Conservation (phyloP, 768 basidiomycete species). For the Pleurotus citrinopileatus region DNA sequence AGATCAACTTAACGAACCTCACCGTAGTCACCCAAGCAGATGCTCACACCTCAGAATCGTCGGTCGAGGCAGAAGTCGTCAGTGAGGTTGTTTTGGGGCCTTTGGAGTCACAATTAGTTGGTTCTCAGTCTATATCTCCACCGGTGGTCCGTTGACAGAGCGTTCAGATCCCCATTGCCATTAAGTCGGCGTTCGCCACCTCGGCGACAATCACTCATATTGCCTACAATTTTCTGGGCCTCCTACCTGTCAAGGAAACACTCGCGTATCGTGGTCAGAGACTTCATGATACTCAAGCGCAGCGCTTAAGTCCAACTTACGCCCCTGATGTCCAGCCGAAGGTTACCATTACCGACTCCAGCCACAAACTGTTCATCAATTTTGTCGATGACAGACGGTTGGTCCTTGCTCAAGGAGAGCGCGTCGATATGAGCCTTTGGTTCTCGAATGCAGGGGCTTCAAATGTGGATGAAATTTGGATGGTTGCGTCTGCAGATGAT, state of each 20-base stretch:
- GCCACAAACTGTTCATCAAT: slow-evolving; percentile 58
- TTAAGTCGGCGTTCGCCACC: slow-evolving; percentile 51
- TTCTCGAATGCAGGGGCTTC: slow-evolving; percentile 66
- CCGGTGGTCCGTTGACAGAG: neutral
- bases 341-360: slow-evolving; percentile 60
- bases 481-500: slow-evolving; percentile 57
- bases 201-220: slow-evolving; percentile 56
- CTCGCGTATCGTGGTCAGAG: slow-evolving; percentile 71
- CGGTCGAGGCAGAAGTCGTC: slow-evolving; percentile 56
- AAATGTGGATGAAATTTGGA: slow-evolving; percentile 68
- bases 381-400: slow-evolving; percentile 54
- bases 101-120: slow-evolving; percentile 63
- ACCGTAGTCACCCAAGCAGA: slow-evolving; percentile 51
- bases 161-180: slow-evolving; percentile 60
- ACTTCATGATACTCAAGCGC: slow-evolving; percentile 70
- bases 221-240: slow-evolving; percentile 68
- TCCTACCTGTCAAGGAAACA: slow-evolving; percentile 66
- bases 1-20: slow-evolving; percentile 64
- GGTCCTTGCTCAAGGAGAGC: slow-evolving; percentile 68
- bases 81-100: slow-evolving; percentile 60
- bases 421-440: slow-evolving; percentile 47
- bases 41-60: slow-evolving; percentile 27
- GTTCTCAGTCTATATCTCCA: slow-evolving; percentile 17
- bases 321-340: slow-evolving; percentile 62
- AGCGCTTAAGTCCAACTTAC: slow-evolving; percentile 69